These are phyloP conservation scores for Lantana camara DNA, from an alignment of 257 asterid species.

Conservation along the genomic window DNA sequence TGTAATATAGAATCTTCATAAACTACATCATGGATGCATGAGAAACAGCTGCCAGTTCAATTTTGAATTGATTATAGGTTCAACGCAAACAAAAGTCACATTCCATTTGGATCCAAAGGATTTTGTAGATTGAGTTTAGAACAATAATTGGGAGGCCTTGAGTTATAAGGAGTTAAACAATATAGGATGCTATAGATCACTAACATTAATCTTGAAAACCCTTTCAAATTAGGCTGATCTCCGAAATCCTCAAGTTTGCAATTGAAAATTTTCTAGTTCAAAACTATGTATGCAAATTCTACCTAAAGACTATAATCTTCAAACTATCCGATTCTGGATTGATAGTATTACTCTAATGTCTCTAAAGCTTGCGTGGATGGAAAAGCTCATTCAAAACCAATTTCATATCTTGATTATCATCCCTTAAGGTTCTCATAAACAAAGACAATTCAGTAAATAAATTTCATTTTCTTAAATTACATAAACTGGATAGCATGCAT, in stretches of 20 bases:
- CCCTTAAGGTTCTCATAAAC: not conserved
- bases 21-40: constrained; percentile 4
- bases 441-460: not conserved
- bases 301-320: not conserved
- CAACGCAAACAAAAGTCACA: too few species aligned
- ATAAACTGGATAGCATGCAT: not conserved
- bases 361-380: not conserved
- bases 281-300: not conserved
- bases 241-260: not conserved
- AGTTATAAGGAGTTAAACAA: not conserved
- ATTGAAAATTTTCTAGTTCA: not conserved
- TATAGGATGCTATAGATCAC: not conserved
- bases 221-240: not conserved
- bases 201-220: not conserved
- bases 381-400: not conserved
- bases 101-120: not conserved
- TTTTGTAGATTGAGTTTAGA: not conserved
- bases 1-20: not conserved
- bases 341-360: not conserved
- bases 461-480: not conserved
- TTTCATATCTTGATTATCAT: too few species aligned
- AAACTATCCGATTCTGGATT: not conserved
- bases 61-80: not conserved
- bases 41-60: not conserved
- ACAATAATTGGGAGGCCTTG: not conserved